These are phyloP conservation scores for Tritrichomonas foetus DNA, from an alignment of 208 protist species.

Conservation along the genomic window DNA sequence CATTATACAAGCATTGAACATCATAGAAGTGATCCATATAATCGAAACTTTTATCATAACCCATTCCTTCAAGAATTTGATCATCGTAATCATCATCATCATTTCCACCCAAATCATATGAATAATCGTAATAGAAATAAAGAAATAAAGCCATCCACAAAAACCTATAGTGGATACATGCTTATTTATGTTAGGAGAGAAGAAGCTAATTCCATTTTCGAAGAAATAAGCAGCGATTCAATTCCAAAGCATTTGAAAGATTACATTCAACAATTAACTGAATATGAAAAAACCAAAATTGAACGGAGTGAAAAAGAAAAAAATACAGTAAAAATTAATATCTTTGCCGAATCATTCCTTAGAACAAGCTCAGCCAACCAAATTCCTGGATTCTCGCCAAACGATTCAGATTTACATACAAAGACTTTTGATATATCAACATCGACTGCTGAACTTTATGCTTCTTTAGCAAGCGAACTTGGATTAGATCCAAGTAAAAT, in stretches of 20 bases:
- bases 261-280: neutral
- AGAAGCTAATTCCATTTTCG: neutral
- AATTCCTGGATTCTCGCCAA: neutral
- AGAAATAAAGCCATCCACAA: too few species aligned
- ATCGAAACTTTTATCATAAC: too few species aligned
- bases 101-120: too few species aligned
- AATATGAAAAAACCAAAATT: neutral
- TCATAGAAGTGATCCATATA: too few species aligned
- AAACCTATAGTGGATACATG: neutral
- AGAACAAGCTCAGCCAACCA: neutral
- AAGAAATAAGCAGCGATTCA: neutral
- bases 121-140: too few species aligned
- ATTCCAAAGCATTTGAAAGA: slow-evolving; percentile 9
- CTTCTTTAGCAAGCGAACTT: neutral
- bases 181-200: slow-evolving; percentile 12
- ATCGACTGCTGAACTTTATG: neutral
- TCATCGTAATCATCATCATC: too few species aligned
- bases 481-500: neutral
- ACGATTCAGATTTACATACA: neutral
- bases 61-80: too few species aligned
- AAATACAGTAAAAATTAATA: neutral
- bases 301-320: neutral
- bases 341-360: neutral
- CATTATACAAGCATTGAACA: too few species aligned
- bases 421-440: neutral